Evolutionary conservation across 306 rosid genomes (phyloP).

Genomic region (Castanopsis chinensis): DNA sequence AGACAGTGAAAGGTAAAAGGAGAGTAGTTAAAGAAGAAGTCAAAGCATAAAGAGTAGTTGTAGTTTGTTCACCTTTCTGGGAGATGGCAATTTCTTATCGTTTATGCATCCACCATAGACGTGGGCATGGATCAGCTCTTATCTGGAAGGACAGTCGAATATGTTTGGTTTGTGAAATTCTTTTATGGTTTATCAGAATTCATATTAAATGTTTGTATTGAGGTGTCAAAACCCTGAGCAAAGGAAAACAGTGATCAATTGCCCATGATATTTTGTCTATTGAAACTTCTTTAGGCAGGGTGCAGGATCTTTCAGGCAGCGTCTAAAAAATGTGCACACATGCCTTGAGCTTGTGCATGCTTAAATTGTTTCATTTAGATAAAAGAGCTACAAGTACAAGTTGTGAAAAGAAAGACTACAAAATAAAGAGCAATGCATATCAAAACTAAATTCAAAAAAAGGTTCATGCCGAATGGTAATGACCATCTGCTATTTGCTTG

Average conservation of each 20-base stretch:
- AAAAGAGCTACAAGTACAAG: too few species aligned
- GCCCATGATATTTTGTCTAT: background rate
- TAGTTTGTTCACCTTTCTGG: background rate
- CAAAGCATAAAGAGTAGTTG: constrained; percentile 35
- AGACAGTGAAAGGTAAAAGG: constrained; percentile 45
- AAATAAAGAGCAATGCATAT: too few species aligned
- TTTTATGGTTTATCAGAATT: background rate
- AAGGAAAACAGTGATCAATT: background rate
- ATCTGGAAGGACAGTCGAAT: background rate
- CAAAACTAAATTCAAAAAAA: too few species aligned
- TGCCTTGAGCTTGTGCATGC: background rate
- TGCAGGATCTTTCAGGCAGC: background rate
- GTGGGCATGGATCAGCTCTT: background rate
- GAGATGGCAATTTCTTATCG: background rate
- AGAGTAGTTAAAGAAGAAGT: constrained; percentile 39
- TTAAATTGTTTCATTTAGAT: background rate
- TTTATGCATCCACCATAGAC: background rate
- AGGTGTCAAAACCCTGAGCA: background rate
- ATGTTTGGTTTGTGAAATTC: background rate
- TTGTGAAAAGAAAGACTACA: too few species aligned
- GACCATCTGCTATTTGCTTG: too few species aligned
- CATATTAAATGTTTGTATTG: background rate
- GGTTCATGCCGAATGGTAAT: too few species aligned
- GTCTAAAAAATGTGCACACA: background rate
- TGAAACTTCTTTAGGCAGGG: background rate